These are phyloP conservation scores for Anthracocystis panici-leucophaei DNA, from an alignment of 1,284 basidiomycete genomes.

Conservation along the genomic window DNA sequence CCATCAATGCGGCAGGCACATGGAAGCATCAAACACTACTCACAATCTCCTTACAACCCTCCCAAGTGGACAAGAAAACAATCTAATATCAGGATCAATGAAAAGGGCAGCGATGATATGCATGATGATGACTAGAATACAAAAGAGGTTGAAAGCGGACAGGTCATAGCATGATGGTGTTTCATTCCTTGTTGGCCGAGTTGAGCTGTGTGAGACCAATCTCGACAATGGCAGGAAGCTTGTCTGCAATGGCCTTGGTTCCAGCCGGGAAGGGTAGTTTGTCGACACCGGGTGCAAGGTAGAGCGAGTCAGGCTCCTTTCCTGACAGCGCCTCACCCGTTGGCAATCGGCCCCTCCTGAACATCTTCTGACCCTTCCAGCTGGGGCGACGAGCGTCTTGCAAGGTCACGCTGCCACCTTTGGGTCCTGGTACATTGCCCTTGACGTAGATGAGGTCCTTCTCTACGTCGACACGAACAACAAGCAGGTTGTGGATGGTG, in stretches of 20 bases:
- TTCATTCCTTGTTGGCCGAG: conserved; percentile 35
- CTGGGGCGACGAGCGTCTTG: conserved; percentile 66
- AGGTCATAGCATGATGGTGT: too few relatives aligned
- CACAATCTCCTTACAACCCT: too few relatives aligned
- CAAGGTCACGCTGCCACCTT: conserved; percentile 71
- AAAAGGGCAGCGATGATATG: not conserved
- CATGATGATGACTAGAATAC: conserved; percentile 34
- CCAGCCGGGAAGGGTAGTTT: conserved; percentile 92
- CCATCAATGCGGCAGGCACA: too few relatives aligned
- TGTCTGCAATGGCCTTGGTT: conserved; percentile 81
- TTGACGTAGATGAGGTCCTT: conserved; percentile 89
- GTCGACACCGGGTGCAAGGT: conserved; percentile 83
- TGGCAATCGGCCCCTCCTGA: conserved; percentile 60
- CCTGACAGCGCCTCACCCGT: conserved; percentile 78
- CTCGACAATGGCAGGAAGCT: conserved; percentile 65
- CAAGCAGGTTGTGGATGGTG: conserved; percentile 81
- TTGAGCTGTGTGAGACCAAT: conserved; percentile 52
- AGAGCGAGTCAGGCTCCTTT: conserved; percentile 77
- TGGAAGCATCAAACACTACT: too few relatives aligned
- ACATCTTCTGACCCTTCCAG: conserved; percentile 64
- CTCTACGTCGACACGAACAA: conserved; percentile 86
- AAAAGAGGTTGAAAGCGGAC: conserved; percentile 2
- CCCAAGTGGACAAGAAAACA: not conserved
- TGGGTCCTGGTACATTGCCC: conserved; percentile 74
- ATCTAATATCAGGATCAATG: not conserved